Evolutionary conservation across 345 rosid genomes (phyloP).

Genomic region (Aethionema arabicum): DNA sequence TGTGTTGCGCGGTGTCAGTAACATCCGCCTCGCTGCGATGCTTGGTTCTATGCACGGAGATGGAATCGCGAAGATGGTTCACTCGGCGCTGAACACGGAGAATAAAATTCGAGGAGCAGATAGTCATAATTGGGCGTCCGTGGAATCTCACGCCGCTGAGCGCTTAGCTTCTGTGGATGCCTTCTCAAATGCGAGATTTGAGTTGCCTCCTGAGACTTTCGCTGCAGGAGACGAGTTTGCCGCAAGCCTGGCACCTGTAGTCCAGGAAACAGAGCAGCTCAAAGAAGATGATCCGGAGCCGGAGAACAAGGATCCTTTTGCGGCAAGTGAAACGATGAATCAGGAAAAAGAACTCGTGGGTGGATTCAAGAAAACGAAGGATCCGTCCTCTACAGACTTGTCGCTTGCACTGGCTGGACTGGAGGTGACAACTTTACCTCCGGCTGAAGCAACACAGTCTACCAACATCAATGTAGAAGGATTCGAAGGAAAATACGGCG

Average conservation of each 20-base stretch:
- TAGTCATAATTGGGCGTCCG: constrained; percentile 46
- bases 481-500: constrained; percentile 95
- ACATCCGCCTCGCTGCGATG: constrained; percentile 91
- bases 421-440: constrained; percentile 90
- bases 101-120: constrained; percentile 92
- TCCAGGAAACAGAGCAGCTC: constrained; percentile 47
- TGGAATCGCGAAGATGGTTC: constrained; percentile 97
- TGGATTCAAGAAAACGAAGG: constrained; percentile 91
- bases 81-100: constrained; percentile 86
- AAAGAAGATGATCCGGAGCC: constrained; percentile 56
- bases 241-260: constrained; percentile 57
- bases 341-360: constrained; percentile 77
- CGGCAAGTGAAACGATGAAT: constrained; percentile 69
- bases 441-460: constrained; percentile 96
- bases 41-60: constrained; percentile 94
- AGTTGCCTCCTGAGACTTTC: constrained; percentile 77
- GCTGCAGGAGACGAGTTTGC: constrained; percentile 80
- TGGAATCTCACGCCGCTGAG: constrained; percentile 65
- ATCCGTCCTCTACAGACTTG: constrained; percentile 63
- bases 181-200: constrained; percentile 61
- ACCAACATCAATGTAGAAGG: constrained; percentile 91
- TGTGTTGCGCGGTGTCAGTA: constrained; percentile 87
- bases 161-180: constrained; percentile 63
- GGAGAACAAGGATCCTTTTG: constrained; percentile 83
- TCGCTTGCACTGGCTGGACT: constrained; percentile 82